These are phyloP conservation scores for Hericium rajendrae DNA, from an alignment of 768 basidiomycete species.

Conservation along the genomic window DNA sequence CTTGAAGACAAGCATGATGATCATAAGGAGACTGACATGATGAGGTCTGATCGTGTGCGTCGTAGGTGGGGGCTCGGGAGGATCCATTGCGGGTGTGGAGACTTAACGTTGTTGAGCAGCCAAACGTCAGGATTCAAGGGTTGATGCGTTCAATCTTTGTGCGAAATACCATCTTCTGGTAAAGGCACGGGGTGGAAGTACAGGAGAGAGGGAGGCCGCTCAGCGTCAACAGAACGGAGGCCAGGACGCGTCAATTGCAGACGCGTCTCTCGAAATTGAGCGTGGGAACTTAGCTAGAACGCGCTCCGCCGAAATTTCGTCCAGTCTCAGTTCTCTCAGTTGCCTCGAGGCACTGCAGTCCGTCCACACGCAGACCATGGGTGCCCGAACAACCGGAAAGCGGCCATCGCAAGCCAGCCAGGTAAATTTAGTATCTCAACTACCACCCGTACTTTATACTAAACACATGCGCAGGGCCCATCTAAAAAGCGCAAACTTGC, in stretches of 20 bases:
- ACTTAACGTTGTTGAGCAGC: too few relatives aligned
- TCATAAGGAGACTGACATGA: slow-evolving; percentile 58
- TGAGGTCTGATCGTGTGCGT: slow-evolving; percentile 68
- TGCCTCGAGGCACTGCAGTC: not conserved
- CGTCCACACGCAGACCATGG: slow-evolving; percentile 18
- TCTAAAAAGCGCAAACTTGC: slow-evolving; percentile 56
- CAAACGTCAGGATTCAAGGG: not conserved
- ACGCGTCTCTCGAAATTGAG: not conserved
- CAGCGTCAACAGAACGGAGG: too few relatives aligned
- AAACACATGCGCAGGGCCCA: slow-evolving; percentile 23
- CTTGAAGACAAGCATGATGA: slow-evolving; percentile 55
- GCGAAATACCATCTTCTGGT: not conserved
- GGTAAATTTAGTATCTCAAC: slow-evolving; percentile 16
- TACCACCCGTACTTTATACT: not conserved
- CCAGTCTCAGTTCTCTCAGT: too few relatives aligned
- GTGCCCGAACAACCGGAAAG: slow-evolving; percentile 20
- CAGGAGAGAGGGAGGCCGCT: too few relatives aligned
- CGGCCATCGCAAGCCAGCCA: slow-evolving; percentile 22
- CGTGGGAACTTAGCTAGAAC: not conserved
- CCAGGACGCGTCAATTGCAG: not conserved
- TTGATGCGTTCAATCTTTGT: not conserved
- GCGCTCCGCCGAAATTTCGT: too few relatives aligned
- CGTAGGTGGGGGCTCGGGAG: slow-evolving; percentile 42
- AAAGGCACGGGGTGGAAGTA: not conserved
- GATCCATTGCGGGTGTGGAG: slow-evolving; percentile 1